Evolutionary conservation across 2,329 filamentous ascomycete genomes (phyloP).

Genomic region (Helicocarpus griseus): DNA sequence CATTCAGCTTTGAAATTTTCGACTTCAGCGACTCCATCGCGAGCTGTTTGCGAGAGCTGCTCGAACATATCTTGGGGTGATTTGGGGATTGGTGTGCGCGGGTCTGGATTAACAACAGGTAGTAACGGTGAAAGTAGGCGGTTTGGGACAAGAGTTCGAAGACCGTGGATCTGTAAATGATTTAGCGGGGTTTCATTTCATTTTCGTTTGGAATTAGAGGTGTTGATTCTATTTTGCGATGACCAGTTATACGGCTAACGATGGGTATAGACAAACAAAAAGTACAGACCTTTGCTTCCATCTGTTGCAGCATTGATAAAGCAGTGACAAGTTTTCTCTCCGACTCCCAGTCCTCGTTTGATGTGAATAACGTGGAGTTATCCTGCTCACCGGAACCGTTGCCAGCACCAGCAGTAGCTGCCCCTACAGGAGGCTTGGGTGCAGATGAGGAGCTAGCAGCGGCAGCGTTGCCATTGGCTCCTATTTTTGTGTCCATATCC

Average conservation of each 20-base stretch:
- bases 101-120: slow-evolving; percentile 27
- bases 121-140: slow-evolving; percentile 31
- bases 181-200: no score
- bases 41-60: slow-evolving; percentile 26
- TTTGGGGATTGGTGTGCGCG: slow-evolving; percentile 16
- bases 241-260: background rate
- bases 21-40: slow-evolving; percentile 27
- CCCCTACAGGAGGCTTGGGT: background rate
- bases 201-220: no score
- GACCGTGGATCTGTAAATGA: slow-evolving; percentile 31
- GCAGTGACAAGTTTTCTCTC: slow-evolving; percentile 32
- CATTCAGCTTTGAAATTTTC: slow-evolving; percentile 30
- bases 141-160: slow-evolving; percentile 33
- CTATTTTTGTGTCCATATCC: background rate
- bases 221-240: no score
- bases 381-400: background rate
- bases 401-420: background rate
- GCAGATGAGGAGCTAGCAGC: background rate
- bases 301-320: slow-evolving; percentile 30
- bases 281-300: slow-evolving; percentile 21
- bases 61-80: slow-evolving; percentile 28
- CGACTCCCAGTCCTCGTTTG: slow-evolving; percentile 18
- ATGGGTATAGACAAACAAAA: background rate
- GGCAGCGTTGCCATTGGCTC: background rate
- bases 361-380: background rate